These are phyloP conservation scores for Penicillium crustosum DNA, from an alignment of 2,329 filamentous ascomycete genomes.

Conservation along the genomic window DNA sequence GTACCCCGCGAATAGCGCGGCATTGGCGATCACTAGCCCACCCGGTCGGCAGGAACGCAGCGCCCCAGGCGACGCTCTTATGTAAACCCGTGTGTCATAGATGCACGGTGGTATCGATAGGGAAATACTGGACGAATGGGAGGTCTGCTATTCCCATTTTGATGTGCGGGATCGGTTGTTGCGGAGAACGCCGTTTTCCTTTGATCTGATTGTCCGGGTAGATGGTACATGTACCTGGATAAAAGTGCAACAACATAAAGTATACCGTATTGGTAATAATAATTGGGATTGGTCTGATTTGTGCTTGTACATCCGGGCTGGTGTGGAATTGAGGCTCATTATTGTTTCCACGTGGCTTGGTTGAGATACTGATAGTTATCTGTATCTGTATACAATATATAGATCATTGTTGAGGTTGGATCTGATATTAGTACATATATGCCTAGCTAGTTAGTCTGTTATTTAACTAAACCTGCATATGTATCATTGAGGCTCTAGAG, in stretches of 20 bases:
- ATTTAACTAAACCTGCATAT: too few species aligned
- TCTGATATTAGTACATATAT: too few species aligned
- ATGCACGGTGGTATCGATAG: background rate
- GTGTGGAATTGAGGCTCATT: background rate
- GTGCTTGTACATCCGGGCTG: too few species aligned
- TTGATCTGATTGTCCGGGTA: background rate
- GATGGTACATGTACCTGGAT: background rate
- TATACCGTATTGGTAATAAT: background rate
- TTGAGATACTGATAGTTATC: background rate
- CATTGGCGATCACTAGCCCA: background rate
- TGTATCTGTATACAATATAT: background rate
- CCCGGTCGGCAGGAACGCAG: background rate
- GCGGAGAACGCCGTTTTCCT: background rate
- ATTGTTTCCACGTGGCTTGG: background rate
- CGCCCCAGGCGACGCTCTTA: background rate
- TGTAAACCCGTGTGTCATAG: background rate
- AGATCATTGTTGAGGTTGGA: background rate
- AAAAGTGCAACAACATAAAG: background rate
- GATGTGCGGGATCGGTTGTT: background rate
- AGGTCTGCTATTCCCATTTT: background rate
- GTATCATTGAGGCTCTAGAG: accelerated
- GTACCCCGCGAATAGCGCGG: background rate
- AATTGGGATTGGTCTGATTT: background rate
- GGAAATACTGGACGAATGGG: background rate
- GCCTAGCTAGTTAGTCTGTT: background rate